phyloP scores from a whole-genome alignment of 805 yeast genomes.

The Suhomyces faveliae region DNA sequence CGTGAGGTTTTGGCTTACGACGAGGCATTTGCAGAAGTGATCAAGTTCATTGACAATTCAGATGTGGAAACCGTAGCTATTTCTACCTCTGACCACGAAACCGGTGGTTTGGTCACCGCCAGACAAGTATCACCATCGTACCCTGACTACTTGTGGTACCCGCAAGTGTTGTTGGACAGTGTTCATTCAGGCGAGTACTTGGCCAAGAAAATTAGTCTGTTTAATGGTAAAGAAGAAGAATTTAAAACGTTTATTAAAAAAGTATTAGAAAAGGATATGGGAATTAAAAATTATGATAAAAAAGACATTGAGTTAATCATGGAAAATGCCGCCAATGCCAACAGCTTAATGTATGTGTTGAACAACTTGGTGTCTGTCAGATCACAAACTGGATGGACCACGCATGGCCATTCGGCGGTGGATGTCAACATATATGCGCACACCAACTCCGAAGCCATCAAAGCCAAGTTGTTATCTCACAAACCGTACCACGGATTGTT shows the following conservation, averaged over 20 bases:
- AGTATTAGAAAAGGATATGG: constrained; percentile 63
- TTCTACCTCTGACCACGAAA: constrained; percentile 91
- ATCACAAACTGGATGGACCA: constrained; percentile 93
- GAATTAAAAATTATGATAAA: constrained; percentile 54
- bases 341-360: constrained; percentile 47
- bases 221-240: constrained; percentile 21
- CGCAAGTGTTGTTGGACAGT: constrained; percentile 68
- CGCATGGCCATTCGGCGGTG: constrained; percentile 95
- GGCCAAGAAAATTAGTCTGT: constrained; percentile 44
- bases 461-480: constrained; percentile 30
- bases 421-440: constrained; percentile 90
- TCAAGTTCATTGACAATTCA: constrained; percentile 62
- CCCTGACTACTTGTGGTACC: constrained; percentile 89
- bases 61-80: constrained; percentile 77
- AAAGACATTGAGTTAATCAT: constrained; percentile 44
- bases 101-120: constrained; percentile 90
- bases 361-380: constrained; percentile 74
- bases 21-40: constrained; percentile 72
- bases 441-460: constrained; percentile 53
- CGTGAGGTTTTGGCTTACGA: constrained; percentile 88
- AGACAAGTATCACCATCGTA: constrained; percentile 66
- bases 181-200: constrained; percentile 77
- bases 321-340: constrained; percentile 7
- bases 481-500: constrained; percentile 44
- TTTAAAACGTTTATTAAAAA: constrained; percentile 51